Evolutionary conservation across 768 basidiomycete genomes (phyloP), one percentile per base, ranked within the genome.

Genomic region (Mycena maculata): DNA sequence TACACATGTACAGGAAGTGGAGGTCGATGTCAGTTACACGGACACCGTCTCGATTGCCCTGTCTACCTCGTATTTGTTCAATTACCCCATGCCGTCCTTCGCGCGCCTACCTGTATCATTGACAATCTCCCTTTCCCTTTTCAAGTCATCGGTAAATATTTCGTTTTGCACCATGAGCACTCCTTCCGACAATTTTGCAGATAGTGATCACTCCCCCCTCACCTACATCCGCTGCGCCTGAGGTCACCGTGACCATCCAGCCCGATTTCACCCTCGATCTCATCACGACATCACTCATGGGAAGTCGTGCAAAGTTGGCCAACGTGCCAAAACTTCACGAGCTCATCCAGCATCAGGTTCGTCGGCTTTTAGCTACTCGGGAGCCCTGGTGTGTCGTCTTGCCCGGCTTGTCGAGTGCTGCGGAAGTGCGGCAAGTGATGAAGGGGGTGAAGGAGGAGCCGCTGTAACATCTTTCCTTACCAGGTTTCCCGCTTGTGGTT

Each of bases 251-350:
- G 38, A 88, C 88, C 31, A 86, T 99, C 23, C 88, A 92, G 27
- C 92, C 95, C 2, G 90, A 94, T 73, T 98, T 99, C 74, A 88
- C 88, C 18, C 88, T 99, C 22, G 89, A 92, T 72, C 84, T 99
- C 45, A 88, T 91, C 54, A 96, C 94, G 13, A 94, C 90, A 9
- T 98, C 96, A 28, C 86, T 98, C 5, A 90, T 99, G 83, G 98
- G 98, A 22, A 96, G 94, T 70, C 90, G 97, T 48, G 96, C 98
- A n/a, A 98, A 98, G 79, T 85, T 99, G 1, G 95, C 95, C 65
- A 96, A 99, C 74, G 93, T 99, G 1, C 97, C 98, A 27, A 99
- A 99, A 78, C 83, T 99, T 18, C 96, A 99, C 71, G 96, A 99
- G 76, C 85, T 99, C 55, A 94, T 99, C 55, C 87, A 93, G 69